phyloP scores from a whole-genome alignment of 2,329 filamentous ascomycete species.

The Aspergillus amoenus region DNA sequence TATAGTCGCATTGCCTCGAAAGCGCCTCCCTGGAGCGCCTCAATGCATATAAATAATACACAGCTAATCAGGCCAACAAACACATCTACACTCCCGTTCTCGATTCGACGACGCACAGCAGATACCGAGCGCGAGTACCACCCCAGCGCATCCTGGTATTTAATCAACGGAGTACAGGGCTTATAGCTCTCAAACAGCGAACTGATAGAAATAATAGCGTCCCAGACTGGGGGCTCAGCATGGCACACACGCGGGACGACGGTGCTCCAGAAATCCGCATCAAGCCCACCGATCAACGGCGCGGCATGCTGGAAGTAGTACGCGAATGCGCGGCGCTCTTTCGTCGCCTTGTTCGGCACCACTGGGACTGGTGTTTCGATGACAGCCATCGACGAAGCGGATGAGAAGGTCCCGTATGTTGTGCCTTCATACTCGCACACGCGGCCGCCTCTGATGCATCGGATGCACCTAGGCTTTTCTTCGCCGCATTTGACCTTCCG shows the following conservation, averaged over 20 bases:
- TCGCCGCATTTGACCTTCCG: conserved; percentile 39
- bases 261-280: conserved; percentile 37
- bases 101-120: conserved; percentile 24
- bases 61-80: conserved; percentile 32
- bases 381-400: background rate
- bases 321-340: conserved; percentile 39
- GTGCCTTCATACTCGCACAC: conserved; percentile 32
- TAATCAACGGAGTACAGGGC: conserved; percentile 12
- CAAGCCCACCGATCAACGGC: conserved; percentile 31
- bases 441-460: conserved; percentile 35
- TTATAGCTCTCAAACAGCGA: conserved; percentile 33
- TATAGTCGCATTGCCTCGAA: conserved; percentile 28
- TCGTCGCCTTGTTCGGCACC: conserved; percentile 25
- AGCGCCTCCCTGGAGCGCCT: conserved; percentile 25
- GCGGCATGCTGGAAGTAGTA: conserved; percentile 38
- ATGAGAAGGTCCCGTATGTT: conserved; percentile 5
- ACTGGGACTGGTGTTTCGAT: conserved; percentile 18
- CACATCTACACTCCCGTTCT: conserved; percentile 20
- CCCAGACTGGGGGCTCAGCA: conserved; percentile 38
- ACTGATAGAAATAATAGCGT: conserved; percentile 40
- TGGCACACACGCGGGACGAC: conserved; percentile 37
- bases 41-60: conserved; percentile 36
- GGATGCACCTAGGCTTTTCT: conserved; percentile 32
- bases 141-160: conserved; percentile 26
- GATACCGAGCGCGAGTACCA: conserved; percentile 36